phyloP scores from a whole-genome alignment of 805 yeast genomes.

The Barnettozyma populi region DNA sequence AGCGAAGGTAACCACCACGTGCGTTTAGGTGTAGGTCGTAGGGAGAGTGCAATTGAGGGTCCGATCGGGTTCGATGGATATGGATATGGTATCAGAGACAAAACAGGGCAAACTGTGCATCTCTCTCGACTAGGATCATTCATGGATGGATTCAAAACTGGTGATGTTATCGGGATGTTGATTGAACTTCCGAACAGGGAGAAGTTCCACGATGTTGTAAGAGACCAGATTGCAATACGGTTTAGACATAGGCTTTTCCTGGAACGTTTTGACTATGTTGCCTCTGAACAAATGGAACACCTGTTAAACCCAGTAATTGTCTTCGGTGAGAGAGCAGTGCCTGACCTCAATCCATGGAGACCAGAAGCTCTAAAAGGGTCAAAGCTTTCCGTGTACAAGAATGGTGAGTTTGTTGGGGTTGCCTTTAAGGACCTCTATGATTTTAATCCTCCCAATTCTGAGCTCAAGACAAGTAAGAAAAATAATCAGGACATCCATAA shows the following conservation, averaged over 20 bases:
- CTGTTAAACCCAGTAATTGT: constrained; percentile 65
- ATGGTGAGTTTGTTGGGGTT: constrained; percentile 63
- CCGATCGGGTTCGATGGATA: constrained; percentile 96
- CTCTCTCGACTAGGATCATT: constrained; percentile 59
- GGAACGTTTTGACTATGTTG: constrained; percentile 78
- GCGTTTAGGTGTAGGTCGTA: constrained; percentile 74
- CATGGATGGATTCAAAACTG: constrained; percentile 55
- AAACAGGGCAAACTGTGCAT: constrained; percentile 69
- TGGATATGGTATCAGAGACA: constrained; percentile 86
- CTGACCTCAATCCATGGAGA: constrained; percentile 41
- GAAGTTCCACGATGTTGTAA: constrained; percentile 42
- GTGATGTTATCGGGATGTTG: constrained; percentile 80
- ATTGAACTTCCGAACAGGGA: constrained; percentile 56
- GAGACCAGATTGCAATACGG: constrained; percentile 86
- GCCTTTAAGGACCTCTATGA: constrained; percentile 66
- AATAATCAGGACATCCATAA: constrained; percentile 37
- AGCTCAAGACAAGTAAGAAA: constrained; percentile 30
- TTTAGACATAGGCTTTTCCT: constrained; percentile 72
- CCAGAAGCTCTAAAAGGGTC: constrained; percentile 53
- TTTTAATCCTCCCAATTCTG: constrained; percentile 75
- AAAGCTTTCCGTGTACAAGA: constrained; percentile 62
- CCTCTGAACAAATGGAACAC: constrained; percentile 68
- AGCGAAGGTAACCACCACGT: constrained; percentile 47
- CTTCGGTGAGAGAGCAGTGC: constrained; percentile 61
- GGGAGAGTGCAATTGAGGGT: constrained; percentile 87